These are phyloP conservation scores for Citrus sinensis DNA, from an alignment of 345 rosid genomes.

Conservation along the genomic window DNA sequence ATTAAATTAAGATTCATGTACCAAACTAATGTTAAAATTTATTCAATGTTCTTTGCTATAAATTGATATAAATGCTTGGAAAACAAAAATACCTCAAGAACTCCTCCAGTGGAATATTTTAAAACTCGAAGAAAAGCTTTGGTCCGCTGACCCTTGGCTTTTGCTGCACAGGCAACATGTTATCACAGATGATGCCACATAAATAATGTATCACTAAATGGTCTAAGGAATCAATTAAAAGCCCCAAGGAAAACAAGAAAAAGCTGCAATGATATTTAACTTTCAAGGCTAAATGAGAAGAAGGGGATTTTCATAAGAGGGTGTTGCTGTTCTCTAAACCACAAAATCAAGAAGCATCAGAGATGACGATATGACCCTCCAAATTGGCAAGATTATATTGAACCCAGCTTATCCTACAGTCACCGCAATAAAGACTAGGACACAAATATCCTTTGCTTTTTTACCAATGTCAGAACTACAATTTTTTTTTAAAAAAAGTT, in stretches of 20 bases:
- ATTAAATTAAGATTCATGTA: not conserved
- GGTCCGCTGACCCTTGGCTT: conserved; percentile 60
- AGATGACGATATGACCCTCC: not conserved
- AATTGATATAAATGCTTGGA: not conserved
- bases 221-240: not conserved
- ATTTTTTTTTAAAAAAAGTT: not conserved
- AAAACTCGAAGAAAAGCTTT: conserved; percentile 95
- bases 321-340: too few relatives aligned
- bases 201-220: not conserved
- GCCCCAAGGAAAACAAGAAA: not conserved
- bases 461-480: not conserved
- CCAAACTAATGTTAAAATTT: not conserved
- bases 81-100: conserved; percentile 74
- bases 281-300: not conserved
- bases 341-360: not conserved
- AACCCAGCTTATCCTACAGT: too few relatives aligned
- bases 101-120: conserved; percentile 93
- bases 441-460: not conserved
- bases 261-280: not conserved
- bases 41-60: not conserved
- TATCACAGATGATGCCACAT: not conserved
- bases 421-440: not conserved
- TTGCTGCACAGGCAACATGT: conserved; percentile 47
- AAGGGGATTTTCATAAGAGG: not conserved
- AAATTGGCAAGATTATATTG: not conserved